Evolutionary conservation across 768 basidiomycete genomes (phyloP), one percentile per base, ranked within the genome.

Genomic region (Mycena epipterygia): DNA sequence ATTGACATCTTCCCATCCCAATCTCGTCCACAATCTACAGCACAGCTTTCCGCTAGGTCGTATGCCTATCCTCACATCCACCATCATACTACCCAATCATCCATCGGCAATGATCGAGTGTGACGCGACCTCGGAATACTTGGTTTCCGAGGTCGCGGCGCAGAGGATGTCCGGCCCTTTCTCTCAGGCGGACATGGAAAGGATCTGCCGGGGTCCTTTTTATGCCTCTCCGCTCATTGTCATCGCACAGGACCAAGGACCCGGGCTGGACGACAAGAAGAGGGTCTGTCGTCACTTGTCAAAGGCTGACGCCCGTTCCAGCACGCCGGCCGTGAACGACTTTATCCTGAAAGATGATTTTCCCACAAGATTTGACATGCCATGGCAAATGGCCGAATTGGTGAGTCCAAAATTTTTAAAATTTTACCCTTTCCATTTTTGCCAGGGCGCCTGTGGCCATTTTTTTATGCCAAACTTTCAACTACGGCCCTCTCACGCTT

Each of bases 11-110:
- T 3, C 42, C 32, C 84, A 84, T 35, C 83, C 82, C 0, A 13
- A 71, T 1, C 75, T 85, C 2, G 53, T 76, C 9, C 1, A 57
- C 12, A 81, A 82, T 33, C 74, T 85, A 2, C 63, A 67, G 0
- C 11, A 74, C 13, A 80, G 82, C 2, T 84, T 84, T 59, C 80
- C 79, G 0, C 63, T 84, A 3, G 81, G 82, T 1, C 44, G 72
- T 2, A 81, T 84, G 73, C 79, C 82, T 1, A 1, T 9, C 12
- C 27, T 75, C 0, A 25, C 30, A 8, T 21, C 51, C 7, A 59
- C 67, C 0, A 61, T 67, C 44, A 74, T 73, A 21, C 53, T 69
- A 5, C 61, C 62, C 0, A 75, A 79, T 32, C 64, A 67, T n/a
- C 59, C 55, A 1, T 75, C 74, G 2, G 72, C 63, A n/a, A 3